Conservation (phyloP, 768 basidiomycete genomes). For the Phlebiopsis gigantea region DNA sequence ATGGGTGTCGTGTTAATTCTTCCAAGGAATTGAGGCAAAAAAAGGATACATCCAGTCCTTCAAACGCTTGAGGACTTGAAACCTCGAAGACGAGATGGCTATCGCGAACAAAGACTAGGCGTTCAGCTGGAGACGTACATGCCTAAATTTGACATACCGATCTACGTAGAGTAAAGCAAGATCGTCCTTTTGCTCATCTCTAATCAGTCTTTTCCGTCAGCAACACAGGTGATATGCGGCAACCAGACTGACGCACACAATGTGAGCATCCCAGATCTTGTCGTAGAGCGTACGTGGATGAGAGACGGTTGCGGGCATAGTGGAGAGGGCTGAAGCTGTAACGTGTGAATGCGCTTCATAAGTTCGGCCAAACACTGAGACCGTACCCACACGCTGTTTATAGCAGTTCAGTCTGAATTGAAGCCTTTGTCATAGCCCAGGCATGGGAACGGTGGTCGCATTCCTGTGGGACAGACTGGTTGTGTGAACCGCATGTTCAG, state of each 20-base stretch:
- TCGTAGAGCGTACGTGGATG: conserved; percentile 90
- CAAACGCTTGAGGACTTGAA: conserved; percentile 59
- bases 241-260: conserved; percentile 57
- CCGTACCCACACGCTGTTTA: no score
- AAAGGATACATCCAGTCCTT: conserved; percentile 38
- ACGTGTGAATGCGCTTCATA: background rate
- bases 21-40: background rate
- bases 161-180: conserved; percentile 74
- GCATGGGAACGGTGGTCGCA: no score
- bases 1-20: background rate
- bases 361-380: no score
- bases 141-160: conserved; percentile 29
- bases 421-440: no score
- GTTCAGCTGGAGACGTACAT: background rate
- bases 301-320: conserved; percentile 50
- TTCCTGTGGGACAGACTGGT: no score
- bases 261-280: conserved; percentile 97
- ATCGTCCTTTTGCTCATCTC: conserved; percentile 69
- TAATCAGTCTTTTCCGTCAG: conserved; percentile 26
- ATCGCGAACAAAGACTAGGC: background rate
- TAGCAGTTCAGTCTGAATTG: no score
- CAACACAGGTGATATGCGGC: background rate
- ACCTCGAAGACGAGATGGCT: conserved; percentile 61
- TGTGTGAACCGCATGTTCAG: no score
- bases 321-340: conserved; percentile 2